Evolutionary conservation across 805 yeast species (phyloP).

Genomic region (Ascoidea asiatica): DNA sequence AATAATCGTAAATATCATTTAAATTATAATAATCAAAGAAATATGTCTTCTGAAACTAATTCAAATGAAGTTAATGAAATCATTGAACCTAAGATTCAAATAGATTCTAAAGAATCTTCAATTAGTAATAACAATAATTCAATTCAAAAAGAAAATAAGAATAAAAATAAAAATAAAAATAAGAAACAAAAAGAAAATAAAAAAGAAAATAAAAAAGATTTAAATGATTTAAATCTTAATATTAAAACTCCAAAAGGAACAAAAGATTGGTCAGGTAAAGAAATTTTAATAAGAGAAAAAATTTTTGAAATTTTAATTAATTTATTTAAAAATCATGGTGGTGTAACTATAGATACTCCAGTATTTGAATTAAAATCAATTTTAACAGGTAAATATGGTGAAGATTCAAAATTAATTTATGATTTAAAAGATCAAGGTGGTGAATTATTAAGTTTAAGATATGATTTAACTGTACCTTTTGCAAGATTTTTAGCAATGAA

Average conservation of each 20-base stretch:
- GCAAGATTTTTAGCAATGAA: constrained; percentile 97
- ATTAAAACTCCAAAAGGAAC: constrained; percentile 95
- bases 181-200: no score
- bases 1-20: neutral
- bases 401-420: constrained; percentile 92
- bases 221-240: no score
- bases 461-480: constrained; percentile 96
- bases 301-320: constrained; percentile 60
- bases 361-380: constrained; percentile 95
- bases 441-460: constrained; percentile 86
- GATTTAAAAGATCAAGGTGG: constrained; percentile 99
- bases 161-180: no score
- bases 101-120: no score
- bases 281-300: constrained; percentile 89
- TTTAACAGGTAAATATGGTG: constrained; percentile 95
- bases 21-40: neutral
- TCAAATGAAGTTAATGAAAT: no score
- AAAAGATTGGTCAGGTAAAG: constrained; percentile 97
- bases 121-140: no score
- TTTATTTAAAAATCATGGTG: constrained; percentile 91
- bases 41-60: neutral
- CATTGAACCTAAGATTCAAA: no score
- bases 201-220: no score
- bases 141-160: no score
- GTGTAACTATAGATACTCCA: constrained; percentile 96